Evolutionary conservation across 2,329 filamentous ascomycete genomes (phyloP), one percentile per base, ranked within the genome.

Genomic region (Alternaria alternata): DNA sequence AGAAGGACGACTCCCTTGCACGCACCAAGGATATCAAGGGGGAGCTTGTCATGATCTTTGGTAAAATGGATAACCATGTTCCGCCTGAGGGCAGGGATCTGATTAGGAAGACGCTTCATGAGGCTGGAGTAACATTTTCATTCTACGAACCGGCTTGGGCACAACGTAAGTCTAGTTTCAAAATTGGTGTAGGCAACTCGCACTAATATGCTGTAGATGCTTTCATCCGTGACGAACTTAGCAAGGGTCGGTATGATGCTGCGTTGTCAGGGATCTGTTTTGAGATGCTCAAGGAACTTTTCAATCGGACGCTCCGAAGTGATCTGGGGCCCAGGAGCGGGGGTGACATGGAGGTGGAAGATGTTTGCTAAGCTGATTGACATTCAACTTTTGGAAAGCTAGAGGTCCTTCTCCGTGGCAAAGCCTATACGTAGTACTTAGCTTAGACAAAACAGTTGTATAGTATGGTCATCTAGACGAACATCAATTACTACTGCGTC

Each of bases 81-180:
- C 92, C 93, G 2, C 88, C 92, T 38, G 87, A 87, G 41, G 94
- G 94, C 2, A 86, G 94, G 18, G 93, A 96, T 78, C 79, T 96
- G 67, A 95, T 97, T 76, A 87, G 93, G 59, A 87, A 87, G 76
- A 94, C 92, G 62, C 83, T 97, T 70, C 88, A 94, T 70, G 92
- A 92, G 22, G 87, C 89, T 6, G 90, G 90, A 9, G 86, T 90
- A 5, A 83, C 86, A 9, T 94, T 94, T 72, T 90, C 88, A 74
- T 97, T 92, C 77, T 93, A 95, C 80, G 94, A 97, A 81, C 88
- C 91, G 66, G 91, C 92, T n/a, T 94, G 92, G 88, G 93, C 94
- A 4, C 94, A 97, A 79, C 94, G 85, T 88, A 77, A 73, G 85
- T 83, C 9, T 32, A 42, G 28, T 51, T 53, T 28, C 30, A 2